Percentiles rank a stretch among this genome's conserved stretches.
phyloP scores from a whole-genome alignment of 1,284 basidiomycete genomes.

The Trametes pubescens region DNA sequence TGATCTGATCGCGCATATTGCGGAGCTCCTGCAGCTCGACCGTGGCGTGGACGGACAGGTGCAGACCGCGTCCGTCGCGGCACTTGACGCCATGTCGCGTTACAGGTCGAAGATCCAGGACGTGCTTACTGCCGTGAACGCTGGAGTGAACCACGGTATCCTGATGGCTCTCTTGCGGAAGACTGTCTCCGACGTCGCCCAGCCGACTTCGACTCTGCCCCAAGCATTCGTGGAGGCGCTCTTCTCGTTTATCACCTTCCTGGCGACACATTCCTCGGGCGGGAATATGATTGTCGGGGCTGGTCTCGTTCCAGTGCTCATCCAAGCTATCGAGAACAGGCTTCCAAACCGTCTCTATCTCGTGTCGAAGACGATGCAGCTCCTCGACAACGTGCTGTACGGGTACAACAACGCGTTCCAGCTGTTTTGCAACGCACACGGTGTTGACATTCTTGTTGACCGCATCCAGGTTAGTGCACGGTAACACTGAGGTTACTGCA shows the following conservation, averaged over 20 bases:
- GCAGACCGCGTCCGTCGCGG: conserved; percentile 86
- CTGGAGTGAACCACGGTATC: conserved; percentile 96
- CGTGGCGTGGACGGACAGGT: conserved; percentile 71
- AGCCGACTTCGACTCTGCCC: conserved; percentile 70
- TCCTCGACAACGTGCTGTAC: conserved; percentile 94
- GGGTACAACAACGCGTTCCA: conserved; percentile 89
- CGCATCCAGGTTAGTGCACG: conserved; percentile 76
- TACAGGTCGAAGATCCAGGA: conserved; percentile 88
- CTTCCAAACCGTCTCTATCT: conserved; percentile 72
- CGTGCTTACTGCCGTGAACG: conserved; percentile 91
- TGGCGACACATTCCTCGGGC: conserved; percentile 85
- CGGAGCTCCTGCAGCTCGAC: conserved; percentile 89
- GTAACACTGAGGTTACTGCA: conserved; percentile 13
- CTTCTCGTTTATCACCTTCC: conserved; percentile 87
- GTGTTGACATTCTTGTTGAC: conserved; percentile 86
- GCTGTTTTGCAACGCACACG: conserved; percentile 86
- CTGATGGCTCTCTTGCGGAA: conserved; percentile 88
- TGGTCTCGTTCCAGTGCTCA: conserved; percentile 90
- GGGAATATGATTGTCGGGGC: conserved; percentile 97
- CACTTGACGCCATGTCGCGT: conserved; percentile 89
- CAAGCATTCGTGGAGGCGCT: conserved; percentile 89
- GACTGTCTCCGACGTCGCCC: conserved; percentile 76
- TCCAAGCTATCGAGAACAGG: conserved; percentile 87
- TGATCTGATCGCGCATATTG: conserved; percentile 85
- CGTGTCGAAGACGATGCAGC: conserved; percentile 88